Evolutionary conservation across 2,329 filamentous ascomycete species (phyloP).

Genomic region (Ophiostoma populinum): DNA sequence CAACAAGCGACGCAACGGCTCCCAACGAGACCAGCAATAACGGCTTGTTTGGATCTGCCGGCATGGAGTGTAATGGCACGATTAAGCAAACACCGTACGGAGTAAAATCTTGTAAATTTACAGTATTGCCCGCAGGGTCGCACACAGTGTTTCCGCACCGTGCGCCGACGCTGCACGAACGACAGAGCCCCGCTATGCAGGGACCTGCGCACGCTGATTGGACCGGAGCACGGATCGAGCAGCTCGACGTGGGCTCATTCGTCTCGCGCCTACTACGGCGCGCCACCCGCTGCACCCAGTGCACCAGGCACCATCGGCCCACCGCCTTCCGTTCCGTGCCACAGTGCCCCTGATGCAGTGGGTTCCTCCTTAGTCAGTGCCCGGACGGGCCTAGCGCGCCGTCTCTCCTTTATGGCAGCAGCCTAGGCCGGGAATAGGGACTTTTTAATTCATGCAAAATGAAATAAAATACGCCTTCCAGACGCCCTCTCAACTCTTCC

Average conservation of each 20-base stretch:
- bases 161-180: not conserved
- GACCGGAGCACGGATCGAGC: slow-evolving; percentile 11
- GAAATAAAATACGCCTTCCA: slow-evolving; percentile 6
- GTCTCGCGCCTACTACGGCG: no score
- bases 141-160: slow-evolving; percentile 2
- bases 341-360: not conserved
- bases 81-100: not conserved
- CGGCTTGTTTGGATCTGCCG: no score
- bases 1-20: no score
- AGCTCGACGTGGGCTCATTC: slow-evolving; percentile 12
- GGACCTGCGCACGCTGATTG: slow-evolving; percentile 12
- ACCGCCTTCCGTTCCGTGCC: slow-evolving; percentile 3
- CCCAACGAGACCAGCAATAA: no score
- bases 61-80: no score
- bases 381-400: not conserved
- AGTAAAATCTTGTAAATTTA: not conserved
- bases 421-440: not conserved
- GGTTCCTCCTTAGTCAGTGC: slow-evolving; percentile 2
- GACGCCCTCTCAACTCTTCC: slow-evolving; percentile 2
- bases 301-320: slow-evolving; percentile 1
- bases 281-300: no score
- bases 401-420: not conserved
- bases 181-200: not conserved
- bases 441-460: slow-evolving; percentile 1
- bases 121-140: no score